Conservation (phyloP, 805 yeast species). For the Tetrapisispora namnaoensis region DNA sequence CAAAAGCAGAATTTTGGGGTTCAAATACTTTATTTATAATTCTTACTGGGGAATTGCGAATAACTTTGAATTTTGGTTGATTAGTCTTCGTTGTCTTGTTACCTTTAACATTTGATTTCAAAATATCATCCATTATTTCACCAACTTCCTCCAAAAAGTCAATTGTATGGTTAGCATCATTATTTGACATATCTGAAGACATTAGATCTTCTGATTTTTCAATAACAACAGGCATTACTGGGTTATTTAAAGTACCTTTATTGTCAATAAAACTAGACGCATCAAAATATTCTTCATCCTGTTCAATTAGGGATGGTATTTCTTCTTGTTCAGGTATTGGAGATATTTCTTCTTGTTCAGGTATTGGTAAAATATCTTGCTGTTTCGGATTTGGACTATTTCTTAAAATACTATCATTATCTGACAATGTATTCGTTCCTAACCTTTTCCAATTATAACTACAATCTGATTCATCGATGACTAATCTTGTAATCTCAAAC, state of each 20-base stretch:
- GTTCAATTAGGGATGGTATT: not conserved
- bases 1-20: not conserved
- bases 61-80: slow-evolving; percentile 12
- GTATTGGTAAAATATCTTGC: not conserved
- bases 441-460: slow-evolving; percentile 26
- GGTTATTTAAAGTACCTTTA: not conserved
- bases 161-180: not conserved
- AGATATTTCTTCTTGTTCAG: not conserved
- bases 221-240: too few relatives aligned
- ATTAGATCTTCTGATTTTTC: not conserved
- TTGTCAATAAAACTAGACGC: not conserved
- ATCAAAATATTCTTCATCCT: not conserved
- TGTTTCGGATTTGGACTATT: not conserved
- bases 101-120: not conserved
- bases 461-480: slow-evolving; percentile 28
- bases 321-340: too few relatives aligned
- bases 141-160: slow-evolving; percentile 2
- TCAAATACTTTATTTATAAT: slow-evolving; percentile 5
- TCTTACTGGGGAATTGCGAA: slow-evolving; percentile 17
- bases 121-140: slow-evolving; percentile 1
- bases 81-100: not conserved
- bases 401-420: not conserved
- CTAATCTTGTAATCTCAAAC: slow-evolving; percentile 24
- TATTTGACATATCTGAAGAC: not conserved
- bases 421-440: slow-evolving; percentile 11